phyloP scores from a whole-genome alignment of 441 rosid genomes.

The Erodium chrysanthum region DNA sequence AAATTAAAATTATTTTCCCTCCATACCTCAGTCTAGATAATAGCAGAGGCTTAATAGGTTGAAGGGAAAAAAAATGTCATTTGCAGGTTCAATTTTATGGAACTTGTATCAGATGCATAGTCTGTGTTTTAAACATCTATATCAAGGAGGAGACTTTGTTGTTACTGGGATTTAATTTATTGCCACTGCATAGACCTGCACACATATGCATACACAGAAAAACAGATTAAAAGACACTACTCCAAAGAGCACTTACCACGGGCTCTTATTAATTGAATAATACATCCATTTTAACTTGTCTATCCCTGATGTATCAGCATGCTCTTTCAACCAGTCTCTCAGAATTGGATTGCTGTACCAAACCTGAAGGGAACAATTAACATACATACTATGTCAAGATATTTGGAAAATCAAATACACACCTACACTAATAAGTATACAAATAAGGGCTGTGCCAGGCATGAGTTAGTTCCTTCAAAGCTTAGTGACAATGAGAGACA shows the following conservation, averaged over 20 bases:
- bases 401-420: not conserved
- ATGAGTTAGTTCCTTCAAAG: not conserved
- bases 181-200: not conserved
- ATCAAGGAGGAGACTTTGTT: not conserved
- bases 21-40: not conserved
- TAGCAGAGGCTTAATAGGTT: not conserved
- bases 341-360: conserved; percentile 76
- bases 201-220: not conserved
- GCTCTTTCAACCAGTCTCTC: conserved; percentile 74
- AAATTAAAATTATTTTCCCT: not conserved
- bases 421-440: not conserved
- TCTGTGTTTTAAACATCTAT: not conserved
- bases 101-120: too few relatives aligned
- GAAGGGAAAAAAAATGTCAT: not conserved
- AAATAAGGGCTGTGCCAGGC: not conserved
- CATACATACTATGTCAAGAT: not conserved
- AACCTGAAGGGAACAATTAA: conserved; percentile 36
- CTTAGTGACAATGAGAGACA: not conserved
- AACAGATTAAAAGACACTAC: conserved; percentile 6
- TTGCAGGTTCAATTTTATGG: too few relatives aligned
- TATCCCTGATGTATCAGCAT: conserved; percentile 49
- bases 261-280: conserved; percentile 75
- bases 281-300: conserved; percentile 66
- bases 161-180: not conserved
- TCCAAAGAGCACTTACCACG: conserved; percentile 46